Percentiles rank a stretch among this genome's conserved stretches.
Evolutionary conservation across 73 alveolate species (phyloP).

Genomic region (Paramecium caudatum): DNA sequence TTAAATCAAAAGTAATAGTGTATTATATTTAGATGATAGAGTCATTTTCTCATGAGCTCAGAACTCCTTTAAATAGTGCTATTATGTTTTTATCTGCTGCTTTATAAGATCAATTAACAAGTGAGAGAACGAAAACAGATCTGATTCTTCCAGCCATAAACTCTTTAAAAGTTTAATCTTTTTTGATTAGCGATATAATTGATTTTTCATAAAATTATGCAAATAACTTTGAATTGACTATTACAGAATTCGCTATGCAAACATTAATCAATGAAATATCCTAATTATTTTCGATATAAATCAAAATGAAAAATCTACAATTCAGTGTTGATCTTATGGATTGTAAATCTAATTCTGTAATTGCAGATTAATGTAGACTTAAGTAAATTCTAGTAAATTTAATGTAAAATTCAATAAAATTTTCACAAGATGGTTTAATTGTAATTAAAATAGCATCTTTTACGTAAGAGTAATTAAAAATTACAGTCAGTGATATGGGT

Average conservation of each 20-base stretch:
- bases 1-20: slow-evolving; percentile 52
- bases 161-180: slow-evolving; percentile 55
- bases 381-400: slow-evolving; percentile 64
- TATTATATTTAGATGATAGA: slow-evolving; percentile 60
- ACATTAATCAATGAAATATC: slow-evolving; percentile 11
- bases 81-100: slow-evolving; percentile 40
- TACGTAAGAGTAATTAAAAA: neutral
- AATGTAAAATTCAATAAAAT: slow-evolving; percentile 56
- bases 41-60: slow-evolving; percentile 74
- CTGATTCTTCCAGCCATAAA: slow-evolving; percentile 60
- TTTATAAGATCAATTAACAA: neutral
- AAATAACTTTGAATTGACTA: neutral
- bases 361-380: slow-evolving; percentile 64
- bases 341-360: neutral
- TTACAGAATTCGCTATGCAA: neutral
- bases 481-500: slow-evolving; percentile 44
- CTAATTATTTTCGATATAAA: neutral
- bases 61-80: slow-evolving; percentile 73
- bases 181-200: slow-evolving; percentile 69
- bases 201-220: slow-evolving; percentile 56
- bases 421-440: slow-evolving; percentile 55
- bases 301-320: neutral
- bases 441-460: slow-evolving; percentile 7
- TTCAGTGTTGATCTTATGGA: slow-evolving; percentile 6
- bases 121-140: slow-evolving; percentile 6